Percentiles rank a stretch among this genome's conserved stretches.
These are phyloP conservation scores for Diaporthe sp. DNA, from an alignment of 2,329 filamentous ascomycete species.

Conservation along the genomic window DNA sequence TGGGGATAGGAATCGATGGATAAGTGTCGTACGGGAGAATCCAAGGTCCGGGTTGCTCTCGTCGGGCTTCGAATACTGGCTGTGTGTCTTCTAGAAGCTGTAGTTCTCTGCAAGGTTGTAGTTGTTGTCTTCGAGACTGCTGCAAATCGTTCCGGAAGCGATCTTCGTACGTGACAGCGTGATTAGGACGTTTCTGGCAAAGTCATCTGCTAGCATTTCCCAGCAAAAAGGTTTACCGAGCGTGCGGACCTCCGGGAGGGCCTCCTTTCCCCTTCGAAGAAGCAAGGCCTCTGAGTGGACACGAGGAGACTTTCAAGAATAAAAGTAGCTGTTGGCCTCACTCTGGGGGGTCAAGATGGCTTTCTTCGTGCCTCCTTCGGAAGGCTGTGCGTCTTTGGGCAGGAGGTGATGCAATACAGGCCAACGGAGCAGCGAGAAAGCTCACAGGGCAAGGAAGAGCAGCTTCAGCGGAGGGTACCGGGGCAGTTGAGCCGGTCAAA, in stretches of 20 bases:
- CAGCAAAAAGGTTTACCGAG: not conserved
- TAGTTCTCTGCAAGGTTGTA: not conserved
- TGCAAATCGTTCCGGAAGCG: not conserved
- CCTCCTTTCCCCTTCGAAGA: not conserved
- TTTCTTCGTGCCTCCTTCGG: not conserved
- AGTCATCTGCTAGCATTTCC: not conserved
- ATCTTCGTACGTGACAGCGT: not conserved
- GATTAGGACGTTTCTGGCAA: not conserved
- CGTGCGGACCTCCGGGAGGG: not conserved
- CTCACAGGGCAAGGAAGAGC: not conserved
- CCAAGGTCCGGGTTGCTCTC: not conserved
- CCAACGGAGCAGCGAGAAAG: not conserved
- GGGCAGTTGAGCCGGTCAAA: not conserved
- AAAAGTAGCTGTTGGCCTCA: not conserved
- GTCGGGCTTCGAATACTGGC: not conserved
- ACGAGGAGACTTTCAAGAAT: not conserved
- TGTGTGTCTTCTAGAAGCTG: too few relatives aligned
- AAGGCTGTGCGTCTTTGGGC: not conserved
- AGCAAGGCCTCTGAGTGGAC: not conserved
- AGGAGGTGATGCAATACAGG: not conserved
- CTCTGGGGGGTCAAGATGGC: too few relatives aligned
- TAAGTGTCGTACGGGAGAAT: not conserved
- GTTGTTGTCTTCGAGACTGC: not conserved
- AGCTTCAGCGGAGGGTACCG: not conserved
- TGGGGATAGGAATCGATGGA: not conserved